A percentile compares a stretch with the other conserved stretches of the same genome.
phyloP scores from a whole-genome alignment of 495 filamentous ascomycete species.

The Lichina pygmaea region DNA sequence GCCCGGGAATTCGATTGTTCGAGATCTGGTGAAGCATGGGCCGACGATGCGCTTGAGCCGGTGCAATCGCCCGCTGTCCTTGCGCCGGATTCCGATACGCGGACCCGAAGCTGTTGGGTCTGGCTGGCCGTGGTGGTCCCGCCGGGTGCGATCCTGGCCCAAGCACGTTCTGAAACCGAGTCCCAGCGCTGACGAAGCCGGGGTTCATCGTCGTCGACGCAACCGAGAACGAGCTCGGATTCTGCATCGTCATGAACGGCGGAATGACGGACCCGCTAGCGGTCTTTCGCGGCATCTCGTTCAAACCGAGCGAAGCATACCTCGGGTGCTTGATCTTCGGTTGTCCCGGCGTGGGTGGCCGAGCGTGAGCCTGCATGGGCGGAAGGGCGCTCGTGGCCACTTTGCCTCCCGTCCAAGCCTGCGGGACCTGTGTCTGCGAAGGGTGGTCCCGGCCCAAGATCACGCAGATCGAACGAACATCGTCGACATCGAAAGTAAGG shows the following conservation, averaged over 20 bases:
- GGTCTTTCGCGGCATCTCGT: neutral
- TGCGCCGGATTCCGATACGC: too few relatives aligned
- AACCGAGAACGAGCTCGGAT: constrained; percentile 6
- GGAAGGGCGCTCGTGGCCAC: constrained; percentile 34
- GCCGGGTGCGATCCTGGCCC: too few relatives aligned
- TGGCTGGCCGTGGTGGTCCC: too few relatives aligned
- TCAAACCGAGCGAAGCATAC: constrained; percentile 3
- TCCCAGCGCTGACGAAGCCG: constrained; percentile 9
- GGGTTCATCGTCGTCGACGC: constrained; percentile 7
- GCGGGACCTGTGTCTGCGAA: constrained; percentile 18
- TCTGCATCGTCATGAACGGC: constrained; percentile 8
- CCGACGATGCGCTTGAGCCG: too few relatives aligned
- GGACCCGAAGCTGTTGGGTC: too few relatives aligned
- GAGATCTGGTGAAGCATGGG: too few relatives aligned
- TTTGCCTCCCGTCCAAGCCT: constrained; percentile 14
- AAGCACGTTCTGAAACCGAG: constrained; percentile 4
- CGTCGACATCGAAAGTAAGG: constrained; percentile 23
- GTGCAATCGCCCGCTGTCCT: too few relatives aligned
- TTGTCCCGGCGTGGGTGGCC: constrained; percentile 21
- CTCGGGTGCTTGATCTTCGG: constrained; percentile 13
- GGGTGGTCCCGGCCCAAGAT: constrained; percentile 35
- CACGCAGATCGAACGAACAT: constrained; percentile 30
- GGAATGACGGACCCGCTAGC: neutral
- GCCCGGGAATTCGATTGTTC: too few relatives aligned
- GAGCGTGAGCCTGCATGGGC: constrained; percentile 13